Conservation (phyloP, 352 stramenopile species). For the Globisporangium paddicum region DNA sequence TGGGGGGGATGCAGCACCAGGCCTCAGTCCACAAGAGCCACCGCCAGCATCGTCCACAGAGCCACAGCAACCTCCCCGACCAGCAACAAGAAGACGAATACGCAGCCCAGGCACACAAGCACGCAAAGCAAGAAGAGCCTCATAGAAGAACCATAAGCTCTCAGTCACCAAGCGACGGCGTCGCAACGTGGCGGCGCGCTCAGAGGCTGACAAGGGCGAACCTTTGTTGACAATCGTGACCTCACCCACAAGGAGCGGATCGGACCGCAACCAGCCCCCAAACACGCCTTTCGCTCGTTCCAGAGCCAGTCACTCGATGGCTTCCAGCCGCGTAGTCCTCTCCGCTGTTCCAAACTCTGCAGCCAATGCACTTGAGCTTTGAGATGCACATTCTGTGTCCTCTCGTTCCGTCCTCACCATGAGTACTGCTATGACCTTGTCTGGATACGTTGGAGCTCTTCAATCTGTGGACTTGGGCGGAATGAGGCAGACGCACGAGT, state of each 20-base stretch:
- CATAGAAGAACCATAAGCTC: neutral
- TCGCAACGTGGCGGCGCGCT: neutral
- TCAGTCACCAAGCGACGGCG: neutral
- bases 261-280: neutral
- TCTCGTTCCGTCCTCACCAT: neutral
- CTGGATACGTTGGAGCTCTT: neutral
- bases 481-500: neutral
- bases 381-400: neutral
- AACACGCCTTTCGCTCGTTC: neutral
- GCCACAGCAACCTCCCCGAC: neutral
- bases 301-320: neutral
- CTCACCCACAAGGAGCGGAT: slow-evolving; percentile 1
- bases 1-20: neutral
- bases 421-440: neutral
- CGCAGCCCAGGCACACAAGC: neutral
- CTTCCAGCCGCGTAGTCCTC: neutral
- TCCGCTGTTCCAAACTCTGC: neutral
- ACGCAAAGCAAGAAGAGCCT: neutral
- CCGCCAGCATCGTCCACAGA: neutral
- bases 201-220: slow-evolving; percentile 45
- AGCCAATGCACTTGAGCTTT: neutral
- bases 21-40: neutral
- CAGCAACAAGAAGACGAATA: neutral
- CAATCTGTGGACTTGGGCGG: neutral
- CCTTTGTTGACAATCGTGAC: slow-evolving; percentile 68